These are phyloP conservation scores for Diaporthe ilicicola DNA, from an alignment of 2,329 filamentous ascomycete genomes.

Conservation along the genomic window DNA sequence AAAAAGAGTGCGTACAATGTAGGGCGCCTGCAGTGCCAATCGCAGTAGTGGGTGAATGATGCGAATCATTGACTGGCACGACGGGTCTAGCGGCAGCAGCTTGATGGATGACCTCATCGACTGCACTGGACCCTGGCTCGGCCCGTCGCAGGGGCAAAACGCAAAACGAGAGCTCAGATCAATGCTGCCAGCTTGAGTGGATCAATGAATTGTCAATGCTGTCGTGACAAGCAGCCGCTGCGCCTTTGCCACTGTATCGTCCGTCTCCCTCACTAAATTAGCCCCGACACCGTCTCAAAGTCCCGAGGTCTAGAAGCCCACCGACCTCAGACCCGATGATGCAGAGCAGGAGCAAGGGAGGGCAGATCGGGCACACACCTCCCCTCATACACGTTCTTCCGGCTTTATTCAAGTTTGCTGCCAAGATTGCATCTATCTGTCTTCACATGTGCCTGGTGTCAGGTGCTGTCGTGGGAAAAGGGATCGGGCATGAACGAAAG, in stretches of 20 bases:
- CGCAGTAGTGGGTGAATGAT: not conserved
- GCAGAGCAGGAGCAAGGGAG: not conserved
- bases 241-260: not conserved
- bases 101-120: slow-evolving; percentile 4
- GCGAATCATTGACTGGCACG: slow-evolving; percentile 9
- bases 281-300: slow-evolving; percentile 12
- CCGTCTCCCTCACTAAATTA: slow-evolving; percentile 12
- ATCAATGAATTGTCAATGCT: no score
- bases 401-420: no score
- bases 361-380: not conserved
- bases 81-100: not conserved
- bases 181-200: not conserved
- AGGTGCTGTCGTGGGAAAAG: no score
- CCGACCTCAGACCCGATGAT: not conserved
- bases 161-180: not conserved
- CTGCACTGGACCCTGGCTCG: not conserved
- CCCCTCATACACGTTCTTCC: no score
- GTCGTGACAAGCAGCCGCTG: no score
- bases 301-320: slow-evolving; percentile 6
- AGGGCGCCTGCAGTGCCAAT: no score
- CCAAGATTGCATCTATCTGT: no score
- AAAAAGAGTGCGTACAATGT: no score
- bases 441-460: no score
- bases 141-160: not conserved
- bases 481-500: no score